A percentile compares a stretch with the other conserved stretches of the same genome.
Evolutionary conservation across 2,329 filamentous ascomycete genomes (phyloP).

Genomic region (Malbranchea zuffiana): DNA sequence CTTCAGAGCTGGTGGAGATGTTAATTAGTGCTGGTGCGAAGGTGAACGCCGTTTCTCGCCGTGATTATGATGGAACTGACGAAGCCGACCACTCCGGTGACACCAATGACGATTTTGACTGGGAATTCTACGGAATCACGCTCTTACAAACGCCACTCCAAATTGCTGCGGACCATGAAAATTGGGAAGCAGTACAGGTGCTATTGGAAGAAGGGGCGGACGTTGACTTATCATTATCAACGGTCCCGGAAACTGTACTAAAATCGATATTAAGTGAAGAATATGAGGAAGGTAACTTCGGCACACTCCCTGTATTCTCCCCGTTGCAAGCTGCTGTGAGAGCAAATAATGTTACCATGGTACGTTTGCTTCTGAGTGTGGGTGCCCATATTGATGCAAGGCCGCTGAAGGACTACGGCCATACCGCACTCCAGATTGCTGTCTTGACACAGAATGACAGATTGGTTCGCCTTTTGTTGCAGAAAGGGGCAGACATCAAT

Average conservation of each 20-base stretch:
- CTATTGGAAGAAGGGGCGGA: slow-evolving; percentile 18
- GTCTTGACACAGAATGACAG: slow-evolving; percentile 15
- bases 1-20: slow-evolving; percentile 6
- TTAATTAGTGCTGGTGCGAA: slow-evolving; percentile 7
- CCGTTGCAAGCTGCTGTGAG: slow-evolving; percentile 16
- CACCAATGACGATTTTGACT: neutral
- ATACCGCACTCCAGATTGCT: slow-evolving; percentile 21
- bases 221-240: slow-evolving; percentile 15
- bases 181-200: slow-evolving; percentile 17
- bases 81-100: neutral
- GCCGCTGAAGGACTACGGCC: slow-evolving; percentile 11
- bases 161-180: slow-evolving; percentile 14
- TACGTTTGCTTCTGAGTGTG: slow-evolving; percentile 14
- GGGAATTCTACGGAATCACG: neutral
- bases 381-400: slow-evolving; percentile 16
- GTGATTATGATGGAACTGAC: neutral
- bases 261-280: slow-evolving; percentile 4
- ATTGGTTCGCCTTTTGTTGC: slow-evolving; percentile 17
- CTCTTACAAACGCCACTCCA: slow-evolving; percentile 16
- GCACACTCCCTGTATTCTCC: slow-evolving; percentile 11
- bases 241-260: slow-evolving; percentile 7
- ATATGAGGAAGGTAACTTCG: too few relatives aligned
- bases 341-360: slow-evolving; percentile 15
- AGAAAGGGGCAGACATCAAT: slow-evolving; percentile 12
- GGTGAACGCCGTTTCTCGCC: slow-evolving; percentile 1